Conservation (phyloP, 305 asterid species). For the Fraxinus floribunda region DNA sequence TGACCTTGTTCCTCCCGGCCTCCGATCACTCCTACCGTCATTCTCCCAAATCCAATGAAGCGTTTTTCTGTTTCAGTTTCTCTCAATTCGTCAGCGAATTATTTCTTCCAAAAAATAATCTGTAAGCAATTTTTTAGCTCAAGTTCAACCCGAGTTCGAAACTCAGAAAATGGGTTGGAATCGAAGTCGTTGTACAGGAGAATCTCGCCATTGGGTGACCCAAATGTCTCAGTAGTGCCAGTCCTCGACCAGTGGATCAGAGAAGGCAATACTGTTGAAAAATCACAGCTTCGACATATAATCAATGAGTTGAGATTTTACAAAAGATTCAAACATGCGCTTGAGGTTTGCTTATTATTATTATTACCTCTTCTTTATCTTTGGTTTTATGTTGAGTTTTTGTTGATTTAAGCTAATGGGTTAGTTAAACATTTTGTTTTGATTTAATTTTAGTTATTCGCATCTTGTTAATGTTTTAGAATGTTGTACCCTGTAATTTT, state of each 20-base stretch:
- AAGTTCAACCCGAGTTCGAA: constrained; percentile 22
- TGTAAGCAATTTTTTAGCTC: constrained; percentile 24
- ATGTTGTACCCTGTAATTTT: neutral
- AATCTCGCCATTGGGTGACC: constrained; percentile 58
- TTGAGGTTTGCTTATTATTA: constrained; percentile 47
- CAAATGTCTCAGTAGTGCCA: constrained; percentile 43
- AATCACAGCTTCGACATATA: constrained; percentile 32
- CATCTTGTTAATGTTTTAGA: neutral
- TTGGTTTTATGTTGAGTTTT: neutral
- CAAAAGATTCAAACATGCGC: constrained; percentile 71
- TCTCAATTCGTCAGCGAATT: constrained; percentile 20
- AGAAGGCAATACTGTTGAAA: constrained; percentile 41
- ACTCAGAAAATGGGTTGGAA: constrained; percentile 9
- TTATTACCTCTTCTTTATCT: neutral
- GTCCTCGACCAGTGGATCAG: constrained; percentile 60
- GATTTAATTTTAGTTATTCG: neutral
- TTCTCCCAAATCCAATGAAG: constrained; percentile 29
- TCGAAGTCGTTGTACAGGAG: constrained; percentile 38
- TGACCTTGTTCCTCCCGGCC: too few species aligned
- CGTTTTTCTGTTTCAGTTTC: constrained; percentile 28
- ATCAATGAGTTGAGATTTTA: constrained; percentile 30
- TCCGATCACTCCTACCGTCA: neutral
- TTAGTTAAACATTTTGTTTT: neutral
- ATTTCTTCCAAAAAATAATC: constrained; percentile 9
- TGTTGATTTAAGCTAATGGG: neutral